Evolutionary conservation across 2,329 filamentous ascomycete genomes (phyloP).

Genomic region (Fusarium mangiferae): DNA sequence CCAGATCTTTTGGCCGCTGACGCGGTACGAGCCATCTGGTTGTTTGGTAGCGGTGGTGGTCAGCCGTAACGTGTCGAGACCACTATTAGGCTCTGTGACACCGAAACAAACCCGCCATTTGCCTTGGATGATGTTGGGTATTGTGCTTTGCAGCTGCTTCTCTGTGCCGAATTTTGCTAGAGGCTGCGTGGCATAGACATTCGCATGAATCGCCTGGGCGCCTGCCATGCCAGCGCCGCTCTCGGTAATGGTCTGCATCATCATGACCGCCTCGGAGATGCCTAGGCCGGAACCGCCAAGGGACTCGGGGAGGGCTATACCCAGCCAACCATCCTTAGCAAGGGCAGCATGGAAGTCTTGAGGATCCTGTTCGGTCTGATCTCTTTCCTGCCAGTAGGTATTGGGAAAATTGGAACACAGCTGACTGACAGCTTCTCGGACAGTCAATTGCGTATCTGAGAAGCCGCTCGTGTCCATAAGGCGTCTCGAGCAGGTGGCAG

Average conservation of each 20-base stretch:
- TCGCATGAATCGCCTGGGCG: conserved; percentile 70
- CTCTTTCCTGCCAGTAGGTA: conserved; percentile 80
- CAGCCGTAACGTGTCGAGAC: conserved; percentile 80
- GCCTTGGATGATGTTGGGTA: conserved; percentile 78
- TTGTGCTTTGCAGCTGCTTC: conserved; percentile 70
- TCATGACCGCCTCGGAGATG: conserved; percentile 87
- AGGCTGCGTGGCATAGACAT: conserved; percentile 80
- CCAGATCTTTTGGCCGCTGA: conserved; percentile 89
- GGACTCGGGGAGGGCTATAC: conserved; percentile 80
- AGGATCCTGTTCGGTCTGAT: conserved; percentile 76
- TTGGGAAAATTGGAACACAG: conserved; percentile 79
- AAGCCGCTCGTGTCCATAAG: conserved; percentile 81
- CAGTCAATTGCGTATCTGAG: conserved; percentile 76
- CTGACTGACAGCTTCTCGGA: conserved; percentile 75
- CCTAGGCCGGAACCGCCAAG: conserved; percentile 80
- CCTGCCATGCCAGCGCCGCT: conserved; percentile 82
- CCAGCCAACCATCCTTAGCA: conserved; percentile 81
- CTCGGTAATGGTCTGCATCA: conserved; percentile 85
- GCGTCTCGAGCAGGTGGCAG: conserved; percentile 46
- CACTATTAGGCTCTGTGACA: conserved; percentile 83
- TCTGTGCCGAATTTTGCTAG: conserved; percentile 77
- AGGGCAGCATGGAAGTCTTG: conserved; percentile 80
- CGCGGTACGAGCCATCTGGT: conserved; percentile 68
- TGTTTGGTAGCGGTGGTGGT: conserved; percentile 69
- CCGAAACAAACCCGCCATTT: conserved; percentile 81